Evolutionary conservation across 495 filamentous ascomycete species (phyloP).

Genomic region (Penicillium argentinense): DNA sequence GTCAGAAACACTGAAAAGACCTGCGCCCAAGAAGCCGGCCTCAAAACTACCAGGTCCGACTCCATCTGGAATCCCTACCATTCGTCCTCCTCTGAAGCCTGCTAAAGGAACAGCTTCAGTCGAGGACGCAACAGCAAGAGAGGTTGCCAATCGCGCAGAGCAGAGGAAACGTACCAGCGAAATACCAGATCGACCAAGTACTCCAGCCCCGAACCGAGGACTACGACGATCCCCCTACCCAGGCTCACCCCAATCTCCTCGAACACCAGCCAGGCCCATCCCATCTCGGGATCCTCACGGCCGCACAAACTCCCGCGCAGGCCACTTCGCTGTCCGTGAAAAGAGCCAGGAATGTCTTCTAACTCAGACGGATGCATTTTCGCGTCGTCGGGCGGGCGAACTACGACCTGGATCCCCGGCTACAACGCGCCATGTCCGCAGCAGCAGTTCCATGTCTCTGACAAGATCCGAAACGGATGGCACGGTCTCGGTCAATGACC

Average conservation of each 20-base stretch:
- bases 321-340: conserved; percentile 53
- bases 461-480: conserved; percentile 49
- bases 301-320: conserved; percentile 35
- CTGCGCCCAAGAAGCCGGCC: conserved; percentile 17
- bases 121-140: conserved; percentile 22
- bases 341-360: conserved; percentile 56
- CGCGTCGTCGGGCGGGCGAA: conserved; percentile 49
- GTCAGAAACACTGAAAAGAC: conserved; percentile 24
- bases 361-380: conserved; percentile 60
- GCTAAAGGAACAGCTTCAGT: conserved; percentile 20
- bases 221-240: conserved; percentile 43
- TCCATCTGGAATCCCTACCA: conserved; percentile 7
- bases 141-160: conserved; percentile 8
- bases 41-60: conserved; percentile 14
- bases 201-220: conserved; percentile 35
- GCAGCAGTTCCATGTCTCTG: conserved; percentile 48
- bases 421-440: conserved; percentile 44
- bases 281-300: conserved; percentile 24
- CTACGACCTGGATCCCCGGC: conserved; percentile 51
- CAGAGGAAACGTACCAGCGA: conserved; percentile 15
- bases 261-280: conserved; percentile 19
- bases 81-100: conserved; percentile 13
- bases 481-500: conserved; percentile 30
- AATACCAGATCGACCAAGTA: conserved; percentile 12
- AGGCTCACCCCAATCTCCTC: conserved; percentile 20